phyloP scores from a whole-genome alignment of 1,284 basidiomycete genomes.

The Tilletia caries region DNA sequence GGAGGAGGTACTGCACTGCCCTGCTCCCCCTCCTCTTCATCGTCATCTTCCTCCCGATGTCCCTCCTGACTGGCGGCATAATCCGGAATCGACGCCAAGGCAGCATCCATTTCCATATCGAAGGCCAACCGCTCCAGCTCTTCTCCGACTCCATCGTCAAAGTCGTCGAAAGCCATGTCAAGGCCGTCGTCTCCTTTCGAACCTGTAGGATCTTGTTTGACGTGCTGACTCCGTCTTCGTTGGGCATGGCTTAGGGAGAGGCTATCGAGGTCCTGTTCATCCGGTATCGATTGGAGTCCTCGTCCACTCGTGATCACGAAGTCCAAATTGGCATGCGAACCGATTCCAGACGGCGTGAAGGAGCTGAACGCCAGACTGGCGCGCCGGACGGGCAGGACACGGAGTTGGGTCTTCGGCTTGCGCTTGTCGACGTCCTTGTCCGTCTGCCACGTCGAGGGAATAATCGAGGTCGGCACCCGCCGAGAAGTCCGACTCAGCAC shows the following conservation, averaged over 20 bases:
- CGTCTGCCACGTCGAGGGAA: not conserved
- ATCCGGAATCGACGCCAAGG: not conserved
- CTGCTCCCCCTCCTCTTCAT: not conserved
- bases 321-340: not conserved
- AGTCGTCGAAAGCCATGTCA: not conserved
- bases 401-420: not conserved
- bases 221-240: not conserved
- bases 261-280: conserved; percentile 3
- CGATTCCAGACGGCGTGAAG: not conserved
- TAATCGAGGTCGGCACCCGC: conserved; percentile 11
- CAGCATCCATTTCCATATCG: conserved; percentile 11
- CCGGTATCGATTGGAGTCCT: not conserved
- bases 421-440: not conserved
- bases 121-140: not conserved
- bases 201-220: not conserved
- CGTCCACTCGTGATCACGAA: conserved; percentile 7
- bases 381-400: not conserved
- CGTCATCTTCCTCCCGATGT: not conserved
- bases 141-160: not conserved
- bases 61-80: not conserved
- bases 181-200: not conserved
- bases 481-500: conserved; percentile 26
- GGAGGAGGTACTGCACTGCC: not conserved
- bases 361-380: not conserved
- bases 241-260: not conserved